Evolutionary conservation across 2,329 filamentous ascomycete genomes (phyloP), one percentile per base, ranked within the genome.

Genomic region (Fusarium chuoi): DNA sequence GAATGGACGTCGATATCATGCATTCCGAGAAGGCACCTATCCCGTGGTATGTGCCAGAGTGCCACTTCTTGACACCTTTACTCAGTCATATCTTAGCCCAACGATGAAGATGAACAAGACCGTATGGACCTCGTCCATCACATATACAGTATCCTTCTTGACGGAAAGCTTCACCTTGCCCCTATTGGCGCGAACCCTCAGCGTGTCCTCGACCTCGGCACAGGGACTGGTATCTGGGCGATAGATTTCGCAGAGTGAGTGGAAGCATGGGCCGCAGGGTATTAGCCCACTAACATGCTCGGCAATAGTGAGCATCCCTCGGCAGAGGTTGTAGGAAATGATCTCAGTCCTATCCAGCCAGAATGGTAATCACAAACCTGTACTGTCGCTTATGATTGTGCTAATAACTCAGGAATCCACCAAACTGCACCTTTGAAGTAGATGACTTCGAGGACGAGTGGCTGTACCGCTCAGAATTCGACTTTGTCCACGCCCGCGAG

Each of bases 121-220:
- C 63, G 65, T 2, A 74, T 74, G 72, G 72, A 75, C 10, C 48
- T 74, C 7, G 72, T 44, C 10, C 72, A 74, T 24, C 72, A 74
- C 8, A 12, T 74, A 20, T 74, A 74, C 22, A 62, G 68, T 15
- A 59, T 74, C 1, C 17, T 74, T 3, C 56, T 75, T 1, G 68
- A 55, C 2, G 68, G 68, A 28, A 73, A 70, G 15, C 68, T 74
- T 0, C 46, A 62, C 35, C 64, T 70, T 9, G 71, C 71, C 6
- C 71, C 72, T 5, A 58, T 74, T 4, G 14, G n/a, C 6, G 15
- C 38, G 0, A 48, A 61, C 6, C 51, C 28, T 8, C 68, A 61
- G 7, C 71, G 72, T 2, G 71, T 74, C 9, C 64, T 74, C 2
- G 72, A 74, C 22, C 68, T 72, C 6, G 71, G 71, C 15, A 74